Evolutionary conservation across 176 grass and related monocot species (phyloP).

Genomic region (Phragmites australis): DNA sequence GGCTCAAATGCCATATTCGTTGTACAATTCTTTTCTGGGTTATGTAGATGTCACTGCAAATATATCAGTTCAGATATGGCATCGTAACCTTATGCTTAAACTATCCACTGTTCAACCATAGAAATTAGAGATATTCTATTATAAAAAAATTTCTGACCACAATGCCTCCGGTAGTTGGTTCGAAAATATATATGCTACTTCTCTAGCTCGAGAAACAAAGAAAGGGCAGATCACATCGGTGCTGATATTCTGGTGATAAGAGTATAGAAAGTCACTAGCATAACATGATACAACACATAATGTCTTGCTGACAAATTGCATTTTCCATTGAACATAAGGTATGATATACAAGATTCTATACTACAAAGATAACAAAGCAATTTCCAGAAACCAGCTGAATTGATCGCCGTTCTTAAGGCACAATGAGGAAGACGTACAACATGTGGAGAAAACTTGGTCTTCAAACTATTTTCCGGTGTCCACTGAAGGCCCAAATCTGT

Average conservation of each 20-base stretch:
- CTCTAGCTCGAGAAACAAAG: slow-evolving; percentile 12
- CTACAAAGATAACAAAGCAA: slow-evolving; percentile 40
- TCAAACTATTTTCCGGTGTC: slow-evolving; percentile 89
- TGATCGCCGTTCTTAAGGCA: not conserved
- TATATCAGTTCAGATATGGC: too few species aligned
- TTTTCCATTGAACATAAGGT: slow-evolving; percentile 8
- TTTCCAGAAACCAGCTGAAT: slow-evolving; percentile 18
- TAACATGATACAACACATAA: not conserved
- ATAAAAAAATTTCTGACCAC: too few species aligned
- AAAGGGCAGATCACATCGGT: slow-evolving; percentile 14
- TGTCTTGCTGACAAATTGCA: slow-evolving; percentile 11
- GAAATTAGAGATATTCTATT: too few species aligned
- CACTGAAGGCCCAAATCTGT: slow-evolving; percentile 99
- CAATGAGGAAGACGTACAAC: slow-evolving; percentile 25
- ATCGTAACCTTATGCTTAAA: too few species aligned
- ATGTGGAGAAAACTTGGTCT: not conserved
- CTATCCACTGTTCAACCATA: too few species aligned
- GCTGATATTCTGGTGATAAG: slow-evolving; percentile 7
- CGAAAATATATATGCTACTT: slow-evolving; percentile 11
- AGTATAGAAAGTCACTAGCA: slow-evolving; percentile 30
- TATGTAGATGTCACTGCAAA: too few species aligned
- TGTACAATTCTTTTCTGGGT: not conserved
- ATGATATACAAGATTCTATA: slow-evolving; percentile 35
- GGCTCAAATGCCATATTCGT: not conserved
- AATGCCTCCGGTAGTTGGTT: not conserved